Base-by-base conservation (phyloP, 2,329 filamentous ascomycete species). In the Epichloe gansuensis region DNA sequence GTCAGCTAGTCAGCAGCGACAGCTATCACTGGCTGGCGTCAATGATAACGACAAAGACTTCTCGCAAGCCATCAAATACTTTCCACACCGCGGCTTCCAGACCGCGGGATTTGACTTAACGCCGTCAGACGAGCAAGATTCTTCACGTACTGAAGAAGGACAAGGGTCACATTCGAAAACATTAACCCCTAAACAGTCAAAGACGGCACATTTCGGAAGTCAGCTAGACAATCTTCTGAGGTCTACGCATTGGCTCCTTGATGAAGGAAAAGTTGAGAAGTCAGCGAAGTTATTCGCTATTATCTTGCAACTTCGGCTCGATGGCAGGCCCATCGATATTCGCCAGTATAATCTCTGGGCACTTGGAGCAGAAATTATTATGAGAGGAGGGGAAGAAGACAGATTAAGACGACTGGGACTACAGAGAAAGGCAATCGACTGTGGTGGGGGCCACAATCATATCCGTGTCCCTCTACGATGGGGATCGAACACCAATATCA, bases 311-410 rank as follows among this genome's bases (percentile, higher is more conserved):
- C 76, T 81, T 46, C 61, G 64, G 9, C 63, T 65, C 2, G 48
- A 56, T 13, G 61, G 63, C 31, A 52, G 68, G 47, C 69, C 71
- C 6, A 73, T 91, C 21, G 88, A 95, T 63, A 66, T 91, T 47
- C 79, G 89, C 41, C 73, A 73, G 21, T 76, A 83, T 61, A 78
- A 81, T 38, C 77, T 86, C 58, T 96, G 91, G 91, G 84, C 84
- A 13, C 77, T 95, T 45, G 90, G 88, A 0, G 88, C 88, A 2
- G 91, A 95, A 68, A 80, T 96, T 21, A 69, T 95, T 52, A 81
- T 95, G 69, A 79, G 85, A 15, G 70, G 75, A 31, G 75, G 74
- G 6, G 71, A 75, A 55, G 62, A 69, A 23, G 41, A 35, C 5
- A 39, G 8, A 23, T n/a, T 37, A 21, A 58, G n/a, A 25, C 41